Evolutionary conservation across 805 yeast species (phyloP), one percentile per base, ranked within the genome.

Genomic region (Pichia nanzhaoensis): DNA sequence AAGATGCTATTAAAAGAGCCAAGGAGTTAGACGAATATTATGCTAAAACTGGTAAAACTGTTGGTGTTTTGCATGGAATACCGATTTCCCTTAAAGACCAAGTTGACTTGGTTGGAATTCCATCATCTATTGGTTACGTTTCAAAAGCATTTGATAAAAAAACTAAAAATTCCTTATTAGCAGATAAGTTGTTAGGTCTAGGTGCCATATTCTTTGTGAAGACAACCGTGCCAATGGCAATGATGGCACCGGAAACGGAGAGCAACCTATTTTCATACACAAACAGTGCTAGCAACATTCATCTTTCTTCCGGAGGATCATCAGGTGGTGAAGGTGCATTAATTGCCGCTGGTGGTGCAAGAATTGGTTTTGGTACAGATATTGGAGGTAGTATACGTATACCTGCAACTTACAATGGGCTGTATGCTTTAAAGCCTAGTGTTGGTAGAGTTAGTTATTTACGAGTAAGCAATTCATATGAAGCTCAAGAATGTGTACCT

Each of bases 251-350:
- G 50, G 82, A 77, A 54, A 73, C 82, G 13, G 60, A 63, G 47
- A 74, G 76, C 51, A 70, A 70, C 55, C 59, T 18, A 69, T 69
- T 67, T 42, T 82, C 82, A 2, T 61, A 70, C 37, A 70, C 81
- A 2, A 57, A 66, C 48, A 78, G 78, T 53, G 71, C 82, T 0
- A 61, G 64, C 57, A 77, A 79, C 50, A 64, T 77, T 34, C 61
- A 68, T 34, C 65, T 78, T 48, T 69, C 80, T 8, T 70, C 78
- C 1, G 85, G 85, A 44, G 86, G 86, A 13, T 75, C 81, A 1
- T 75, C 83, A 2, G 79, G 82, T 19, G 86, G 86, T 41, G 85
- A 79, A 57, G 82, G 82, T 43, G 74, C 84, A 0, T 56, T 77
- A 41, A 68, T 77, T 34, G 79, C 74, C 1, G 67, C 75, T 56